Evolutionary conservation across 2,329 filamentous ascomycete genomes (phyloP).

Genomic region (Pestalotiopsis sp.): DNA sequence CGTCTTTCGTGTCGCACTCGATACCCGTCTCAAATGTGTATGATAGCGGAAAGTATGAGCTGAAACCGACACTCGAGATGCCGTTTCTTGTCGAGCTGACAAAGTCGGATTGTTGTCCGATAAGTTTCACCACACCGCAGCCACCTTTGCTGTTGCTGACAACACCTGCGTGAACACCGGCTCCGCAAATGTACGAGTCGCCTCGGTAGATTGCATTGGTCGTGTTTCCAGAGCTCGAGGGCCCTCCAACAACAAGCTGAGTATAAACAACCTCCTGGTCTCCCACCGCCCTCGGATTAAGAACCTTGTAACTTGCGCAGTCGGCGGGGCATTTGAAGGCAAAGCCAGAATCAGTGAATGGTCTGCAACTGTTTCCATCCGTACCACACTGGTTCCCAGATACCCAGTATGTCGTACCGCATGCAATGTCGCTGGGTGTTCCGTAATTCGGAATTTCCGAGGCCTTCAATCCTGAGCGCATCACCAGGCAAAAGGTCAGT

Average conservation of each 20-base stretch:
- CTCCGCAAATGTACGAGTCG: slow-evolving; percentile 83
- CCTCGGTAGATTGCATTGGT: slow-evolving; percentile 71
- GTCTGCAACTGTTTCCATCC: slow-evolving; percentile 72
- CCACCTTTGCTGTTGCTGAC: slow-evolving; percentile 72
- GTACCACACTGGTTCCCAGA: slow-evolving; percentile 71
- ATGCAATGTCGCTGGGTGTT: slow-evolving; percentile 63
- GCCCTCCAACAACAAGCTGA: slow-evolving; percentile 69
- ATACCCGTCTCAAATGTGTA: slow-evolving; percentile 73
- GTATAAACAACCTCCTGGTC: slow-evolving; percentile 65
- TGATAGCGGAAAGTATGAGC: slow-evolving; percentile 86
- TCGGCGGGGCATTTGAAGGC: slow-evolving; percentile 75
- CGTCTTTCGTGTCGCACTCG: slow-evolving; percentile 69
- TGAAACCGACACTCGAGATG: slow-evolving; percentile 75
- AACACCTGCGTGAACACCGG: slow-evolving; percentile 82
- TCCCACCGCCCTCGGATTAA: slow-evolving; percentile 76
- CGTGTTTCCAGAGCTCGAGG: slow-evolving; percentile 40
- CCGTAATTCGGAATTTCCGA: slow-evolving; percentile 69
- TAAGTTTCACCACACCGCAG: slow-evolving; percentile 76
- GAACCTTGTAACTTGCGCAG: slow-evolving; percentile 63
- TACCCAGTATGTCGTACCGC: slow-evolving; percentile 69
- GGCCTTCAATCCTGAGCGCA: slow-evolving; percentile 60
- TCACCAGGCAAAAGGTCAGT: slow-evolving; percentile 66
- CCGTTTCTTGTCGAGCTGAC: slow-evolving; percentile 66
- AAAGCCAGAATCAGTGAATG: slow-evolving; percentile 69
- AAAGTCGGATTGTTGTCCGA: slow-evolving; percentile 68